A percentile compares a stretch with the other conserved stretches of the same genome.
These are phyloP conservation scores for Backusella morwellensis DNA, from an alignment of 192 early-diverging fungal genomes.

Conservation along the genomic window DNA sequence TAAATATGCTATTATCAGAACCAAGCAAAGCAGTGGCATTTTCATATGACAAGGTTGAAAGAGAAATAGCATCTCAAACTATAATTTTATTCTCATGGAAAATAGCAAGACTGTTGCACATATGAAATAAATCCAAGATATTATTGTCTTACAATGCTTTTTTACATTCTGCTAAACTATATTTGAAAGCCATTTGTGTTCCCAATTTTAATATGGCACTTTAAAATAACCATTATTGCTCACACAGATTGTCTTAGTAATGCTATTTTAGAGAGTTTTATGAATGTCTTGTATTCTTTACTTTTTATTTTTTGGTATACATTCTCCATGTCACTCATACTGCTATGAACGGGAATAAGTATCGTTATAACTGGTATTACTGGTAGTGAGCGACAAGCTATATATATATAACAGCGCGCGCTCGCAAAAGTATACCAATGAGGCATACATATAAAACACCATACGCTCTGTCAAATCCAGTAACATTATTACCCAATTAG, in stretches of 20 bases:
- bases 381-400: too few species aligned
- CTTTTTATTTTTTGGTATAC: background rate
- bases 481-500: background rate
- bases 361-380: too few species aligned
- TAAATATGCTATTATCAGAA: background rate
- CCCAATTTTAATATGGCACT: background rate
- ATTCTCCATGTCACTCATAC: background rate
- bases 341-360: background rate
- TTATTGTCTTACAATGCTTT: background rate
- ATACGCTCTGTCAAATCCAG: background rate
- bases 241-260: background rate
- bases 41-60: background rate
- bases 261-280: background rate
- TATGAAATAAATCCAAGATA: background rate
- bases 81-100: background rate
- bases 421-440: background rate
- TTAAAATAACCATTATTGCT: background rate
- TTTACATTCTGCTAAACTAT: background rate
- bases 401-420: background rate
- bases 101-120: background rate
- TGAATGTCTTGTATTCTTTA: background rate
- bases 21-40: background rate
- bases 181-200: background rate
- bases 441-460: background rate
- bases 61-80: background rate